A percentile compares a stretch with the other conserved stretches of the same genome.
Conservation (phyloP, 441 rosid species). For the Jatropha podagrica region DNA sequence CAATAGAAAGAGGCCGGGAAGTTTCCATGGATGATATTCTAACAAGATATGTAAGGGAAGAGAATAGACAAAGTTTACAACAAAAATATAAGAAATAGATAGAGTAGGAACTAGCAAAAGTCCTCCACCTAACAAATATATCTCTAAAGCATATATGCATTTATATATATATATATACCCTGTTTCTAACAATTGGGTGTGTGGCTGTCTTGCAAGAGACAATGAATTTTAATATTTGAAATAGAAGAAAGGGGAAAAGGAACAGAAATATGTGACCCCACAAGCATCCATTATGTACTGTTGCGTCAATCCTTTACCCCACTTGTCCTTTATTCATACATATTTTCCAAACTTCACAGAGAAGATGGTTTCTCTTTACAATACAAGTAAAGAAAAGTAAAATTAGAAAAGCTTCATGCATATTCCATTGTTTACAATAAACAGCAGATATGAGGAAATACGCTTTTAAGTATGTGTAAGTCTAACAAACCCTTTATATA, state of each 20-base stretch:
- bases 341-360: constrained; percentile 30
- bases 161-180: constrained; percentile 39
- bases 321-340: constrained; percentile 21
- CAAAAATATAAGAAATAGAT: constrained; percentile 5
- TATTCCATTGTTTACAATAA: constrained; percentile 12
- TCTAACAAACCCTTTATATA: not conserved
- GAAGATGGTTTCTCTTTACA: constrained; percentile 24
- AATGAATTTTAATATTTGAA: constrained; percentile 57
- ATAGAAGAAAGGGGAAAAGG: constrained; percentile 41
- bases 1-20: constrained; percentile 74
- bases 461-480: constrained; percentile 17
- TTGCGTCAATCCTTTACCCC: constrained; percentile 44
- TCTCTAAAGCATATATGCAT: constrained; percentile 18
- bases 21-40: constrained; percentile 47
- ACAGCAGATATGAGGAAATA: not conserved
- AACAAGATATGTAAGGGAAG: constrained; percentile 10
- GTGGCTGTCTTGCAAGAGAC: constrained; percentile 68
- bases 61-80: constrained; percentile 14
- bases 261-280: constrained; percentile 60
- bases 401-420: constrained; percentile 25
- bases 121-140: constrained; percentile 22
- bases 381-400: constrained; percentile 9
- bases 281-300: constrained; percentile 54
- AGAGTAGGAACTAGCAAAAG: constrained; percentile 21
- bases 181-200: constrained; percentile 34